Conservation (phyloP, 352 stramenopile species). For the Phytophthora pluvialis region DNA sequence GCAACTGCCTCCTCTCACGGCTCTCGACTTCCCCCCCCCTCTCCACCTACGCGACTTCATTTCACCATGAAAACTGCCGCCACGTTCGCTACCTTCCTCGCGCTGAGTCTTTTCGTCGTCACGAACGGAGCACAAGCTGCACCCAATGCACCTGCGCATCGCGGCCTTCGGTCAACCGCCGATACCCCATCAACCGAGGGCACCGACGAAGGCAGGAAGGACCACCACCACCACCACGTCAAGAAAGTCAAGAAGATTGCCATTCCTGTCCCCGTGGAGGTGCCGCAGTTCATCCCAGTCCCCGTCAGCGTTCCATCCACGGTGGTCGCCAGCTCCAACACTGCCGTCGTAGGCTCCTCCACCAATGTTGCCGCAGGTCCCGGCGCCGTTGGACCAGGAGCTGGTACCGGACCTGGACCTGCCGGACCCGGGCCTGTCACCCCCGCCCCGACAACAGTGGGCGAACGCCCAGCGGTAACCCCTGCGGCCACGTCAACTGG, state of each 20-base stretch:
- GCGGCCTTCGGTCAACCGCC: constrained; percentile 8
- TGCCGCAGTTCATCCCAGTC: constrained; percentile 37
- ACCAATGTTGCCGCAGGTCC: constrained; percentile 12
- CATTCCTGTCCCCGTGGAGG: constrained; percentile 35
- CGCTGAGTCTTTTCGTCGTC: constrained; percentile 19
- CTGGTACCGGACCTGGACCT: background rate
- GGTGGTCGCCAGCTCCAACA: constrained; percentile 34
- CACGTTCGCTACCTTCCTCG: constrained; percentile 20
- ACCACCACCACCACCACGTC: constrained; percentile 17
- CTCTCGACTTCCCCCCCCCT: background rate
- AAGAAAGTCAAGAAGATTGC: constrained; percentile 47
- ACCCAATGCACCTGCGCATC: constrained; percentile 7
- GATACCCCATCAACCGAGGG: constrained; percentile 15
- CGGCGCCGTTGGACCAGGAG: constrained; percentile 2
- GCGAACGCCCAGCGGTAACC: constrained; percentile 19
- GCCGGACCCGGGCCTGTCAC: constrained; percentile 16
- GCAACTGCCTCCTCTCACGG: background rate
- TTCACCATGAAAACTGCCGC: constrained; percentile 24
- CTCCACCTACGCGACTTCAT: background rate
- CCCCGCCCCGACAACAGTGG: constrained; percentile 24
- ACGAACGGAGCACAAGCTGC: constrained; percentile 8
- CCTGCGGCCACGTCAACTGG: constrained; percentile 18
- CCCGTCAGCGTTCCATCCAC: constrained; percentile 30
- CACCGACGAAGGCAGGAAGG: constrained; percentile 18
- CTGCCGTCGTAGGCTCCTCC: constrained; percentile 17